phyloP scores from a whole-genome alignment of 129 eudicot genomes.

The Tagetes patula region DNA sequence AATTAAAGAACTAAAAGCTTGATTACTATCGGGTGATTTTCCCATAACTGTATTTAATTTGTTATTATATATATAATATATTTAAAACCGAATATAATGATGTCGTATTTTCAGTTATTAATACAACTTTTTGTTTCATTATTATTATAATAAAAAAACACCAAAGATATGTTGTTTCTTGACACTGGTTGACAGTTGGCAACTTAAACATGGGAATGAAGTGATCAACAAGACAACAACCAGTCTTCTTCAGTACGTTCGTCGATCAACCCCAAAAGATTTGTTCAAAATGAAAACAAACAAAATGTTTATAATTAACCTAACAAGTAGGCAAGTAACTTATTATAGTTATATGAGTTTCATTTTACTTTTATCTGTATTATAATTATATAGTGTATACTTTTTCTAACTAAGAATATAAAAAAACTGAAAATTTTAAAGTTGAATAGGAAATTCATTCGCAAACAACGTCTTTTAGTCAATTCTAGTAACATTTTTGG shows the following conservation, averaged over 20 bases:
- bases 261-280: background rate
- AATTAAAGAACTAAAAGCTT: no score
- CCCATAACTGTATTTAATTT: no score
- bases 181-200: slow-evolving; percentile 7
- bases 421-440: background rate
- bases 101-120: no score
- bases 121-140: background rate
- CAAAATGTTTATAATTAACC: no score
- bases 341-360: background rate
- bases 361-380: background rate
- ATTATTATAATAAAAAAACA: background rate
- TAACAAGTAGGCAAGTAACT: no score
- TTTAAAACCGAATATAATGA: no score
- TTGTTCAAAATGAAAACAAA: background rate
- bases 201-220: slow-evolving; percentile 7
- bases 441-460: no score
- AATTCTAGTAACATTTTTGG: background rate
- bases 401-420: no score
- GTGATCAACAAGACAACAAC: background rate
- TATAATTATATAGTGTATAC: no score
- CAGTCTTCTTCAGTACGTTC: background rate
- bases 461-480: background rate
- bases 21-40: no score
- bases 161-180: background rate
- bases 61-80: no score